phyloP scores from a whole-genome alignment of 306 rosid genomes.

The Alnus glutinosa region DNA sequence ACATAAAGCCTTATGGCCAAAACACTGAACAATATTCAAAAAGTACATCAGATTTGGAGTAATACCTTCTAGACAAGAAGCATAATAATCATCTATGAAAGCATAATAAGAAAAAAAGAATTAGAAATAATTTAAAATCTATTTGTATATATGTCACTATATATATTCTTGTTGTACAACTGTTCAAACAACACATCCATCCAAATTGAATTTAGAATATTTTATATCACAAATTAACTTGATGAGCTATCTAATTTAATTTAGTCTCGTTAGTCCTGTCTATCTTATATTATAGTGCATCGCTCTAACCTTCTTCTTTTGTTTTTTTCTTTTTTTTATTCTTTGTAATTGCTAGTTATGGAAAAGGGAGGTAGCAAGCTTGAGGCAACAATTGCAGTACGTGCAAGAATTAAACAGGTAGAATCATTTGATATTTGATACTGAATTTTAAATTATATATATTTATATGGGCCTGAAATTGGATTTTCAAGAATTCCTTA shows the following conservation, averaged over 20 bases:
- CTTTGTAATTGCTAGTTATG: constrained; percentile 30
- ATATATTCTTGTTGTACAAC: no score
- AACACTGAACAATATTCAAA: no score
- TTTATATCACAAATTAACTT: not conserved
- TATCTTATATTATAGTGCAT: not conserved
- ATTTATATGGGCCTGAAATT: not conserved
- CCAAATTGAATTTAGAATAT: not conserved
- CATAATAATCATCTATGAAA: no score
- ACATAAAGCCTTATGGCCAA: no score
- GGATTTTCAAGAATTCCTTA: not conserved
- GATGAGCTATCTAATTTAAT: not conserved
- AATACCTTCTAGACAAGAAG: no score
- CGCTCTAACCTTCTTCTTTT: not conserved
- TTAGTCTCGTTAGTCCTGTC: not conserved
- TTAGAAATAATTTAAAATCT: no score
- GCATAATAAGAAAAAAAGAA: no score
- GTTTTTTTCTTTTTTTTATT: not conserved
- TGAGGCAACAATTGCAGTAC: constrained; percentile 71
- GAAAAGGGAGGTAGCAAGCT: constrained; percentile 56
- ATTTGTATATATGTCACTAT: no score
- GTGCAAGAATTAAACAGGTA: constrained; percentile 85
- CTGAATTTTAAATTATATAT: not conserved
- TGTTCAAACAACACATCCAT: no score
- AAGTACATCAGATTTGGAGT: no score
- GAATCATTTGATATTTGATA: not conserved